Evolutionary conservation across 2,329 filamentous ascomycete genomes (phyloP).

Genomic region (Beauveria varroae): DNA sequence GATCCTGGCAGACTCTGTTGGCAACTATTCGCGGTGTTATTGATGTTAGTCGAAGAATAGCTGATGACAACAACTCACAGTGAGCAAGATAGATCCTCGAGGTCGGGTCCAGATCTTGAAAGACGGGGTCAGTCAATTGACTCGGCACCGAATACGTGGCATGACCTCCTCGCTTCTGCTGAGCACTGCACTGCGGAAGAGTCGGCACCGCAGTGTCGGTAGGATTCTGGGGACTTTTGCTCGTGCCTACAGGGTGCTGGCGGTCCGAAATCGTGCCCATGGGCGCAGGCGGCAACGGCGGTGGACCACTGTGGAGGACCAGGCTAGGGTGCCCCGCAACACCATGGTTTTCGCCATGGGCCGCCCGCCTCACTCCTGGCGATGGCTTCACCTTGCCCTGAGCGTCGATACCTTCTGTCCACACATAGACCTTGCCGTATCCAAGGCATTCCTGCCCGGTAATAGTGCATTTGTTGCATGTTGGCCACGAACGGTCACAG

Average conservation of each 20-base stretch:
- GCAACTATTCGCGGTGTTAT: conserved; percentile 30
- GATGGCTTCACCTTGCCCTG: conserved; percentile 36
- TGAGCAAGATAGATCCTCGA: conserved; percentile 42
- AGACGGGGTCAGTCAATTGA: conserved; percentile 43
- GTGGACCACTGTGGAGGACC: conserved; percentile 9
- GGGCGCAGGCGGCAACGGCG: background rate
- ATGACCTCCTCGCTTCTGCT: background rate
- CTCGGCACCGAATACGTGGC: background rate
- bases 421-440: conserved; percentile 53
- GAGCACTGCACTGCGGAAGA: background rate
- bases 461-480: conserved; percentile 51
- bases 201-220: background rate
- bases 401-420: conserved; percentile 46
- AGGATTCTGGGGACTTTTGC: background rate
- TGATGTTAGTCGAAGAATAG: background rate
- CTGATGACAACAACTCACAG: conserved; percentile 30
- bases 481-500: conserved; percentile 53
- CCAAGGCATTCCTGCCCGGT: conserved; percentile 52
- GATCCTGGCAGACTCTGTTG: conserved; percentile 44
- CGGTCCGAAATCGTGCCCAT: background rate
- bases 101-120: conserved; percentile 42
- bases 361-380: conserved; percentile 16
- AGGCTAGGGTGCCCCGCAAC: conserved; percentile 11
- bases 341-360: conserved; percentile 16
- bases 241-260: background rate